Base-by-base conservation (phyloP, 345 rosid genomes). In the Syzygium aromaticum region DNA sequence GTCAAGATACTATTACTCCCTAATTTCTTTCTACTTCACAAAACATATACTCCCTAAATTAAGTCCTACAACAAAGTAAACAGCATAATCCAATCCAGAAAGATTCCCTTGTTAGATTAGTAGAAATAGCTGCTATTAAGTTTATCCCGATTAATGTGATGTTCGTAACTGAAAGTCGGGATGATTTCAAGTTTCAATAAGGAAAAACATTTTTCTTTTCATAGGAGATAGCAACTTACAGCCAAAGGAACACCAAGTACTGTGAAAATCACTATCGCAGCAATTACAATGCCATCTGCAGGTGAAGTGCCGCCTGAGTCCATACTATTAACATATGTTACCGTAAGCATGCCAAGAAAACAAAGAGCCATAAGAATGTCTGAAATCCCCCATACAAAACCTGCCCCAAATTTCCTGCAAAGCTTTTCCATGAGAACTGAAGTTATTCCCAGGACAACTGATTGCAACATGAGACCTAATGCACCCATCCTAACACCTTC, bases 351-450 rank as follows among this genome's bases (percentile, higher is more conserved):
- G 49, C 90, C 90, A 67, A 96, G 94, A 92, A 98, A 98, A 92
- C 96, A 96, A 85, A 98, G 87, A 89, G 96, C 94, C 99, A 98
- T 94, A 85, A 98, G 52, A 63, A 96, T 91, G 92, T 95, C 93
- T 54, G 96, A 95, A 88, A 98, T 52, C 82, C 99, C 99, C 99
- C 98, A 95, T 33, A 95, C 52, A 90, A 96, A 95, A 90, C 98
- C 99, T 88, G 99, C 98, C 49, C 99, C 99, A 97, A 96, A 93
- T 92, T 95, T 98, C 91, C 99, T 90, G 90, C 96, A 95, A 63
- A 98, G 95, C 88, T 95, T 98, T 94, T 98, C 99, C 98, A 98
- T 94, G 54, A 96, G 93, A 91, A 96, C 86, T 54, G 99, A 98
- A 85, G 99, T 96, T 91, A 96, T 89, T 90, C 99, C 99, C 83